Evolutionary conservation across 352 stramenopile species (phyloP).

Genomic region (Thalassiosira hispida): DNA sequence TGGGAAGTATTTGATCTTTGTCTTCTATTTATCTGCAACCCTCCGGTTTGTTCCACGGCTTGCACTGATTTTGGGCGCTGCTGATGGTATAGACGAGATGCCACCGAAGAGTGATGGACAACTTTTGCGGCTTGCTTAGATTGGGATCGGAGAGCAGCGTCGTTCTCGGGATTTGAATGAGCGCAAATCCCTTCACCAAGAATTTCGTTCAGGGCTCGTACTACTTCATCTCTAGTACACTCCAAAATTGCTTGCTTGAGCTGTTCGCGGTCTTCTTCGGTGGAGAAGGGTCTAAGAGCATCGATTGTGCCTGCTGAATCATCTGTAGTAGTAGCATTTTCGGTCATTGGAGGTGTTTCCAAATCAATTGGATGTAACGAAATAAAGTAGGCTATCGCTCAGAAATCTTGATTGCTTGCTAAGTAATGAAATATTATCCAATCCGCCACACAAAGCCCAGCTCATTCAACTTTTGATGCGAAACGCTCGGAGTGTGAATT

Average conservation of each 20-base stretch:
- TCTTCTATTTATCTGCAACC: conserved; percentile 5
- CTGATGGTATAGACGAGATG: background rate
- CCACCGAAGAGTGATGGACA: background rate
- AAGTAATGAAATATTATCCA: too few species aligned
- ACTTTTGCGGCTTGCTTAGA: background rate
- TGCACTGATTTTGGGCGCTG: too few species aligned
- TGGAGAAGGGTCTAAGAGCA: too few species aligned
- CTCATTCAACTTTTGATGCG: too few species aligned
- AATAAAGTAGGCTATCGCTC: too few species aligned
- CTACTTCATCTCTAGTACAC: conserved; percentile 13
- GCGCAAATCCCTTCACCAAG: background rate
- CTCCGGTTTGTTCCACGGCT: background rate
- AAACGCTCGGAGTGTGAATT: too few species aligned
- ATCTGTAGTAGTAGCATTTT: too few species aligned
- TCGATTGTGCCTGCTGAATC: too few species aligned
- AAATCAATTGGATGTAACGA: too few species aligned
- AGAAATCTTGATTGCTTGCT: too few species aligned
- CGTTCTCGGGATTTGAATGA: background rate
- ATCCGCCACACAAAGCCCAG: too few species aligned
- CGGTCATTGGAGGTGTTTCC: too few species aligned
- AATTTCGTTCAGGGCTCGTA: background rate
- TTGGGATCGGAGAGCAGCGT: background rate
- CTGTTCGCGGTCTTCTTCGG: background rate
- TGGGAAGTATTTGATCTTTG: background rate
- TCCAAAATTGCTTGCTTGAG: conserved; percentile 18